Conservation (phyloP, 2,329 filamentous ascomycete genomes). For the Thelonectria blattea region DNA sequence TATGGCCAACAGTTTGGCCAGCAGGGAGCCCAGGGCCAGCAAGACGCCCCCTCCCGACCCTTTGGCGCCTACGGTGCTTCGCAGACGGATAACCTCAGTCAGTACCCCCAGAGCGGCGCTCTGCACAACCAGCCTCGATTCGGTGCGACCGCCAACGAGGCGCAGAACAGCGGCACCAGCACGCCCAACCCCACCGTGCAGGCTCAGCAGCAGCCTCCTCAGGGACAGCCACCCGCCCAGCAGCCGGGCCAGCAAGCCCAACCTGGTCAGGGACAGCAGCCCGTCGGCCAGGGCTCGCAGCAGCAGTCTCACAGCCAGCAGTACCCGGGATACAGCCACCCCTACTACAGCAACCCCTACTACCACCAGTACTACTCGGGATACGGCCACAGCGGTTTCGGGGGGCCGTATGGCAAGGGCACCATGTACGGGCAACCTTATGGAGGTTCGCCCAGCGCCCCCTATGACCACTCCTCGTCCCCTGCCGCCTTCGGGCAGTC, state of each 20-base stretch:
- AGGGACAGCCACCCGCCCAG: conserved; percentile 45
- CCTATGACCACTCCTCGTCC: conserved; percentile 62
- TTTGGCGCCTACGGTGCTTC: conserved; percentile 76
- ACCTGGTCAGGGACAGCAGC: conserved; percentile 53
- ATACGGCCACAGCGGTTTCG: conserved; percentile 59
- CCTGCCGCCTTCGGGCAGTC: conserved; percentile 62
- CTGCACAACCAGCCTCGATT: conserved; percentile 64
- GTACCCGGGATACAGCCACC: conserved; percentile 61
- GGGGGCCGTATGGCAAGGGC: conserved; percentile 61
- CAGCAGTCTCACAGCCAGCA: conserved; percentile 54
- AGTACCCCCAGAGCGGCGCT: conserved; percentile 74
- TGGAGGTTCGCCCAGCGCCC: conserved; percentile 61
- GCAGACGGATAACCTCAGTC: conserved; percentile 68
- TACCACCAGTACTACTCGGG: conserved; percentile 66
- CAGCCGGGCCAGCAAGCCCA: conserved; percentile 49
- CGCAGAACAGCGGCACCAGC: conserved; percentile 85
- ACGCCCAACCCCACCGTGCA: conserved; percentile 81
- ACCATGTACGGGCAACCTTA: conserved; percentile 63
- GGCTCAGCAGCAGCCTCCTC: conserved; percentile 55
- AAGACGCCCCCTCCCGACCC: conserved; percentile 73
- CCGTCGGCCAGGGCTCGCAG: conserved; percentile 50
- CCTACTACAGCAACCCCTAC: conserved; percentile 68
- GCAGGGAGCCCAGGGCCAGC: conserved; percentile 68
- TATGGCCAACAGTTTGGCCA: conserved; percentile 68
- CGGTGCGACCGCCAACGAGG: conserved; percentile 64